Base-by-base conservation (phyloP, 331 rosid species). In the Quercus phellos region DNA sequence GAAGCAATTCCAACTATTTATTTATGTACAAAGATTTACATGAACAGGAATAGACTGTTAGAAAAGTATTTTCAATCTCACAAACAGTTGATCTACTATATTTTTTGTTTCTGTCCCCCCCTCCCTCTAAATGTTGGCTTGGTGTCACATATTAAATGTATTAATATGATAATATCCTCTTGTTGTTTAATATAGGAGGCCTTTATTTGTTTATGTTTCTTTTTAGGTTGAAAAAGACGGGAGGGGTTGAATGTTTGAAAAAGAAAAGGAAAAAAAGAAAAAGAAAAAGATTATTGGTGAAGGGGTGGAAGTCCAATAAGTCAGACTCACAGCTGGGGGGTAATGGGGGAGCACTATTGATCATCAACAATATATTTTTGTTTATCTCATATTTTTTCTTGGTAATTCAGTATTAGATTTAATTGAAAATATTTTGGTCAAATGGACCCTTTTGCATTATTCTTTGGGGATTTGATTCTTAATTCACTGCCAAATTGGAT, bases 11-110 rank as follows among this genome's bases (percentile, higher is more conserved):
- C 70, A 73, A 22, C 2, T 74, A 19, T 63, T 54, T 60, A 55
- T 82, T 76, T 80, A 55, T 75, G 76, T 61, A 3, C 17, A 74
- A 77, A 75, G 67, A 55, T 68, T 34, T 74, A 61, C 54, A 67
- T 71, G 64, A 34, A 70, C 75, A 7, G 43, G 43, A 35, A 35
- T 35, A 35, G 43, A 35, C 10, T 35, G 43, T 35, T 35, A 35
- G 43, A 35, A 35, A 35, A 35, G 0, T 35, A 35, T 35, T 35
- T 35, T 35, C 11, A 35, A 61, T 26, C 38, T 5, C 8, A 14
- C 38, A n/a, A 6, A 21, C 16, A 29, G 38, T 61, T 61, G 69
- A 61, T 61, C 70, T 6, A 29, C 70, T 30, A 6, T 63, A 30
- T 30, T 63, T 63, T 22, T 14, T 29, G 18, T 63, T 60, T 14